These are phyloP conservation scores for Stentor roeselii DNA, from an alignment of 73 alveolate species.

Conservation along the genomic window DNA sequence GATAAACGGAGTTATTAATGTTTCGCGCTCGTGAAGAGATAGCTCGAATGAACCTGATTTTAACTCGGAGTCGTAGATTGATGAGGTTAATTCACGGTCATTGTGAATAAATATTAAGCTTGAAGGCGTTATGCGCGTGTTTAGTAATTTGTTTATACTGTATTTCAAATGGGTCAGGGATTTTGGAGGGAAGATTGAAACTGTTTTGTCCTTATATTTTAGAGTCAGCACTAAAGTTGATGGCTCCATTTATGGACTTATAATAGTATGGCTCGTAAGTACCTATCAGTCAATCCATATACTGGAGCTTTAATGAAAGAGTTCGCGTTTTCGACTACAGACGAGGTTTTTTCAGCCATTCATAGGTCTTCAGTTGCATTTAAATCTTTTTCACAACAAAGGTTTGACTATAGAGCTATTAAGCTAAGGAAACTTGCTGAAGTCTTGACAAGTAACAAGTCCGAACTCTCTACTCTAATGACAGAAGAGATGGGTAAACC, in stretches of 20 bases:
- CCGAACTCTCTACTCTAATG: slow-evolving; percentile 53
- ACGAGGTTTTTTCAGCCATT: slow-evolving; percentile 19
- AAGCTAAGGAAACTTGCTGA: slow-evolving; percentile 31
- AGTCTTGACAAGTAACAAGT: slow-evolving; percentile 32
- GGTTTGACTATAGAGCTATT: slow-evolving; percentile 42
- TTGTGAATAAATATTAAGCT: too few relatives aligned
- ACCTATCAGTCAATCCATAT: slow-evolving; percentile 42
- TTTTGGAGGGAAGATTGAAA: background rate
- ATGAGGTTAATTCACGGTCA: background rate
- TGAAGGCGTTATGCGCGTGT: background rate
- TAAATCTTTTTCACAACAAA: slow-evolving; percentile 30
- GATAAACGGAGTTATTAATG: background rate
- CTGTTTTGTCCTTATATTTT: background rate
- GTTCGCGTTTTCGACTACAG: slow-evolving; percentile 32
- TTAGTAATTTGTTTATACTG: background rate
- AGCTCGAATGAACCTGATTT: background rate
- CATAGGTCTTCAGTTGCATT: slow-evolving; percentile 37
- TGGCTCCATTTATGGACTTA: background rate
- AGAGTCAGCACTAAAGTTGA: background rate
- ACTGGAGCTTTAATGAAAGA: slow-evolving; percentile 34
- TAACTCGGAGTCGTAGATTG: background rate
- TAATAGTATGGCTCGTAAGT: slow-evolving; percentile 8
- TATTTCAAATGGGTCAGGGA: background rate
- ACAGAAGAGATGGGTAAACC: slow-evolving; percentile 86
- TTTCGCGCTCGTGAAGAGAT: background rate